Evolutionary conservation across 345 rosid genomes (phyloP).

Genomic region (Eucalyptus lansdowneana): DNA sequence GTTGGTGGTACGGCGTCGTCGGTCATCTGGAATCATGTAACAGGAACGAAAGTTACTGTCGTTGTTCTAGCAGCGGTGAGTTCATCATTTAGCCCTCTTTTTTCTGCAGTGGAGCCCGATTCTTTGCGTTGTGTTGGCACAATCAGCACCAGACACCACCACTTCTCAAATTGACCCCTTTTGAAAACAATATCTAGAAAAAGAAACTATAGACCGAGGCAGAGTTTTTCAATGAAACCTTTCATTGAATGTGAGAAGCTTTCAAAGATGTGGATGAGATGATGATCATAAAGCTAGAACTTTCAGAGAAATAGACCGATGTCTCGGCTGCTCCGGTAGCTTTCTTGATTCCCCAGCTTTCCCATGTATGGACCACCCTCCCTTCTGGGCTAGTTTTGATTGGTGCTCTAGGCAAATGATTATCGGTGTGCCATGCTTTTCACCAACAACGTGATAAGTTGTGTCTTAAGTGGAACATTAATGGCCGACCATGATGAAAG

Average conservation of each 20-base stretch:
- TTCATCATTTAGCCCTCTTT: not conserved
- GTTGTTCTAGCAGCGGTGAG: conserved; percentile 40
- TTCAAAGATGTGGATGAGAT: not conserved
- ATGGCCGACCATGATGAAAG: conserved; percentile 24
- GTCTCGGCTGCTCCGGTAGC: not conserved
- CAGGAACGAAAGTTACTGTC: conserved; percentile 35
- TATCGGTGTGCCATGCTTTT: conserved; percentile 35
- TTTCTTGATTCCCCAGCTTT: conserved; percentile 9
- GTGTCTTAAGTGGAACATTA: conserved; percentile 35
- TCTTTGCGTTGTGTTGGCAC: not conserved
- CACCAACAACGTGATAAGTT: conserved; percentile 36
- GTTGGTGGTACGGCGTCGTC: conserved; percentile 91
- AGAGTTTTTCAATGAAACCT: too few species aligned
- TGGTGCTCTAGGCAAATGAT: conserved; percentile 38
- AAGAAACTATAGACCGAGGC: not conserved
- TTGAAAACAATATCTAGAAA: not conserved
- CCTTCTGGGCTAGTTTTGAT: conserved; percentile 1
- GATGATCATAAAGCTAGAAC: not conserved
- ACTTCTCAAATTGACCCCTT: not conserved
- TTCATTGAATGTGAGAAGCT: not conserved
- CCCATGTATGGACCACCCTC: conserved; percentile 18
- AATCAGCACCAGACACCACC: not conserved
- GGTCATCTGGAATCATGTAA: conserved; percentile 60
- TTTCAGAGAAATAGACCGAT: not conserved
- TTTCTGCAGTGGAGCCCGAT: not conserved